Evolutionary conservation across 768 basidiomycete genomes (phyloP).

Genomic region (Erythrobasidium yunnanense): DNA sequence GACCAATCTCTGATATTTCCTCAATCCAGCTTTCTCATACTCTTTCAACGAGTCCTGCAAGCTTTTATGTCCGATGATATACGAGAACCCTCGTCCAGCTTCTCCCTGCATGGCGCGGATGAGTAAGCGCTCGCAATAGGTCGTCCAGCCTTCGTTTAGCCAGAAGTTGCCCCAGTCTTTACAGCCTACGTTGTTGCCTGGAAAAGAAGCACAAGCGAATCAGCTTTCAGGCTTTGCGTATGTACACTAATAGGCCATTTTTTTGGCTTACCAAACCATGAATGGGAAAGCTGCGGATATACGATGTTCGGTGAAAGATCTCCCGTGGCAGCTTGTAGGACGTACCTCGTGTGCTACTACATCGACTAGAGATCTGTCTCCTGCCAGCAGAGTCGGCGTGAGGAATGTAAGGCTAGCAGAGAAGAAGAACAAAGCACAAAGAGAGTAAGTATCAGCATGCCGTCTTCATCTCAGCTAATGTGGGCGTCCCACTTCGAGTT

Average conservation of each 20-base stretch:
- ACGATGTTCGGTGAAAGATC: too few species aligned
- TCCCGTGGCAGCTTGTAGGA: too few species aligned
- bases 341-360: slow-evolving; percentile 87
- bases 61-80: slow-evolving; percentile 60
- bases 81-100: slow-evolving; percentile 68
- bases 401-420: slow-evolving; percentile 34
- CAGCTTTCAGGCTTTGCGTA: too few species aligned
- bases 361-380: slow-evolving; percentile 74
- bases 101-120: slow-evolving; percentile 60
- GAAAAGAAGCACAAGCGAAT: too few species aligned
- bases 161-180: slow-evolving; percentile 44
- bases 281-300: slow-evolving; percentile 67
- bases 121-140: slow-evolving; percentile 76
- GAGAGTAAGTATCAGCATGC: too few species aligned
- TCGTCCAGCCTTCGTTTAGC: slow-evolving; percentile 63
- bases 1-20: slow-evolving; percentile 41
- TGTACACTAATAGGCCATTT: too few species aligned
- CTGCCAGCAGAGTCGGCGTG: slow-evolving; percentile 62
- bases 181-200: slow-evolving; percentile 41
- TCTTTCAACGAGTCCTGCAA: slow-evolving; percentile 60
- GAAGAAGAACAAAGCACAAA: too few species aligned
- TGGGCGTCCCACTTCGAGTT: slow-evolving; percentile 27
- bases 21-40: slow-evolving; percentile 56
- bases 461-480: not conserved
- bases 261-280: too few species aligned